phyloP scores from a whole-genome alignment of 495 filamentous ascomycete species.

The Penicillium soppii region DNA sequence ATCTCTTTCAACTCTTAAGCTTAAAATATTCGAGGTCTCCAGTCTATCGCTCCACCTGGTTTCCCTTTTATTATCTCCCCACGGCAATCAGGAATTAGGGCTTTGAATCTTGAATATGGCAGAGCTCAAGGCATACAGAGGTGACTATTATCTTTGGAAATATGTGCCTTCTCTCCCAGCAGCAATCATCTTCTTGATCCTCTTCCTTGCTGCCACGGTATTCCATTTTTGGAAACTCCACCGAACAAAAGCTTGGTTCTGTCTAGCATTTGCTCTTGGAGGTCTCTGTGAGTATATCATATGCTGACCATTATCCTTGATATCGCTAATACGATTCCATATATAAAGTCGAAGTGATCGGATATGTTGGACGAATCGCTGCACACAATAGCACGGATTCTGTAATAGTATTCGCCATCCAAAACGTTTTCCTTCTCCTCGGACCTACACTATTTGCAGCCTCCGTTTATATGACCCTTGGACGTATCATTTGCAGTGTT shows the following conservation, averaged over 20 bases:
- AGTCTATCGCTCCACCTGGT: no score
- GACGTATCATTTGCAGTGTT: conserved; percentile 38
- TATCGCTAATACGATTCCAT: conserved; percentile 1
- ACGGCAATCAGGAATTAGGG: not conserved
- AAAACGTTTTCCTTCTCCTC: conserved; percentile 29
- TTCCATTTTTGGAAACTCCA: conserved; percentile 36
- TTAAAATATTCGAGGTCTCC: no score
- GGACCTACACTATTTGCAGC: conserved; percentile 41
- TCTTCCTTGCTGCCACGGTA: conserved; percentile 43
- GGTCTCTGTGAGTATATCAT: conserved; percentile 19
- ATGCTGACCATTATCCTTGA: not conserved
- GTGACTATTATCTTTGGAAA: conserved; percentile 5
- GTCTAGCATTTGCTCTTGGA: conserved; percentile 15
- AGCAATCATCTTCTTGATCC: conserved; percentile 45
- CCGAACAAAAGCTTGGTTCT: conserved; percentile 10
- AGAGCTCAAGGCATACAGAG: not conserved
- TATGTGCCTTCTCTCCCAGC: conserved; percentile 45
- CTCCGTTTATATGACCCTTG: conserved; percentile 53
- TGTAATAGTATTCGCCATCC: conserved; percentile 22
- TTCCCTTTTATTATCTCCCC: no score
- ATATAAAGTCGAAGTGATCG: conserved; percentile 42
- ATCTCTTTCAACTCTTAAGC: no score
- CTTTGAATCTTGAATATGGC: not conserved
- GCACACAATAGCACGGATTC: conserved; percentile 17
- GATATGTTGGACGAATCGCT: conserved; percentile 38